A percentile compares a stretch with the other conserved stretches of the same genome.
Evolutionary conservation across 1,284 basidiomycete species (phyloP).

Genomic region (Moesziomyces sp.): DNA sequence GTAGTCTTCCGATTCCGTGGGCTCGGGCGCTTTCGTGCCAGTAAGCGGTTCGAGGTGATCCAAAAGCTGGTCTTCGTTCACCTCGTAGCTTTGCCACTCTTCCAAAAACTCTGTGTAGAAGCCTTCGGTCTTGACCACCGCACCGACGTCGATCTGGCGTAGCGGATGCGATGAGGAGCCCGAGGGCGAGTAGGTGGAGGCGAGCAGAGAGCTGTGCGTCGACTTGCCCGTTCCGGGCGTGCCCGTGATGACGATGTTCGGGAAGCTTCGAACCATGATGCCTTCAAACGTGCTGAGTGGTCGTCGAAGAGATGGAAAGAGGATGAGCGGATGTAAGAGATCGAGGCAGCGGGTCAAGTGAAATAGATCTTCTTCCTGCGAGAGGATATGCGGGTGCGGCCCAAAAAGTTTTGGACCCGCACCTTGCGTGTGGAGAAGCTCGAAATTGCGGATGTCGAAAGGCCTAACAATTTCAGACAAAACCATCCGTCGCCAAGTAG

Average conservation of each 20-base stretch:
- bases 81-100: slow-evolving; percentile 92
- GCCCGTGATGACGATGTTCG: slow-evolving; percentile 92
- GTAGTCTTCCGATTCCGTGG: slow-evolving; percentile 41
- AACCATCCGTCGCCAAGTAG: too few species aligned
- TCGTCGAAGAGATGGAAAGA: too few species aligned
- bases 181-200: slow-evolving; percentile 32
- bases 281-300: background rate
- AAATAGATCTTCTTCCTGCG: too few species aligned
- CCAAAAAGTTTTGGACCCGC: too few species aligned
- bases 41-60: slow-evolving; percentile 60
- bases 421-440: too few species aligned
- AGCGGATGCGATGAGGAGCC: slow-evolving; percentile 31
- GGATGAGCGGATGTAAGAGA: too few species aligned
- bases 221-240: slow-evolving; percentile 87
- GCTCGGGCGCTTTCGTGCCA: slow-evolving; percentile 59
- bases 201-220: slow-evolving; percentile 76
- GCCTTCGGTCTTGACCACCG: slow-evolving; percentile 84
- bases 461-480: too few species aligned
- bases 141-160: slow-evolving; percentile 85
- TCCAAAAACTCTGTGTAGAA: slow-evolving; percentile 88
- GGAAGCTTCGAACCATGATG: slow-evolving; percentile 68
- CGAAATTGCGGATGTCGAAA: too few species aligned
- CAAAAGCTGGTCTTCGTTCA: slow-evolving; percentile 81
- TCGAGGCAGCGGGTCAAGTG: too few species aligned
- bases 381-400: too few species aligned